Conservation (phyloP, 2,329 filamentous ascomycete species). For the Aspergillus calidoustus region DNA sequence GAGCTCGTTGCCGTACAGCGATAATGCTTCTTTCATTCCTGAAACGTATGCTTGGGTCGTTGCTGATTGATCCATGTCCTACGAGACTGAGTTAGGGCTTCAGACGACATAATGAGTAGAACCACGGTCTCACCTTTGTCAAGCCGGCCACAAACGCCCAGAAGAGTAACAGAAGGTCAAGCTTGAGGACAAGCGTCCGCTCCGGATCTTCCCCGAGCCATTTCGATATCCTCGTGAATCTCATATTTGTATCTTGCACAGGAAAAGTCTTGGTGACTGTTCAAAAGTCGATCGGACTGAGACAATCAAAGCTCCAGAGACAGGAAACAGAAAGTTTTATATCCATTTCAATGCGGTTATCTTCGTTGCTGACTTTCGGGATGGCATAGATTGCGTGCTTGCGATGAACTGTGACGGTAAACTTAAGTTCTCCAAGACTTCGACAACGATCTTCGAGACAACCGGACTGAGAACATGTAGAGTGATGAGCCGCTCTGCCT, state of each 20-base stretch:
- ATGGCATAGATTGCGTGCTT: conserved; percentile 1
- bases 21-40: conserved; percentile 47
- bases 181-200: conserved; percentile 12
- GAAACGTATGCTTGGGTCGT: conserved; percentile 40
- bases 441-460: not conserved
- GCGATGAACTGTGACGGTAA: not conserved
- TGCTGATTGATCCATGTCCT: conserved; percentile 20
- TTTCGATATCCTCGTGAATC: not conserved
- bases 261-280: not conserved
- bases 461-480: not conserved
- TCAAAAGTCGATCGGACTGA: not conserved
- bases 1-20: conserved; percentile 45
- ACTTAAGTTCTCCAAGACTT: not conserved
- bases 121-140: conserved; percentile 3
- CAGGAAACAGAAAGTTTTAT: not conserved
- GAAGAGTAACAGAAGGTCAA: conserved; percentile 10
- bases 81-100: not conserved
- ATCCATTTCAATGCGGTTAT: not conserved
- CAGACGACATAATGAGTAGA: not conserved
- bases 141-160: conserved; percentile 19
- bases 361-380: not conserved
- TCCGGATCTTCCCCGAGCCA: conserved; percentile 1
- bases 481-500: not conserved
- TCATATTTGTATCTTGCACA: not conserved
- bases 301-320: not conserved